phyloP scores from a whole-genome alignment of 1,284 basidiomycete genomes.

The Caloboletus inedulis region DNA sequence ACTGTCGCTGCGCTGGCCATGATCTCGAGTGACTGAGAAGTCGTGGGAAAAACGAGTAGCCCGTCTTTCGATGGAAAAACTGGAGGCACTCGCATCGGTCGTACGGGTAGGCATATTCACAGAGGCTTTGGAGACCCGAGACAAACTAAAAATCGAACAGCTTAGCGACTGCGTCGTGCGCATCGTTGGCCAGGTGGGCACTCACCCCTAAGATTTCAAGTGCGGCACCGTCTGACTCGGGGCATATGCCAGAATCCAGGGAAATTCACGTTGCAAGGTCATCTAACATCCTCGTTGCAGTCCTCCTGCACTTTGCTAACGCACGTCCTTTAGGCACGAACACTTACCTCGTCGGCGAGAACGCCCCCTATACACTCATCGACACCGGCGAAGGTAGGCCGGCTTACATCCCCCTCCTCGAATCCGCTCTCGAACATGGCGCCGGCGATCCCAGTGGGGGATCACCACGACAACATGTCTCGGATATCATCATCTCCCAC shows the following conservation, averaged over 20 bases:
- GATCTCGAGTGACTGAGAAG: background rate
- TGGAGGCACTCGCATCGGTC: slow-evolving; percentile 49
- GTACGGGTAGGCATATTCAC: slow-evolving; percentile 42
- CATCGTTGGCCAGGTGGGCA: slow-evolving; percentile 67
- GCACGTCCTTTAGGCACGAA: slow-evolving; percentile 67
- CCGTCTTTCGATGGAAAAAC: slow-evolving; percentile 38
- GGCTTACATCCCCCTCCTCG: slow-evolving; percentile 66
- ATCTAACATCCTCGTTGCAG: background rate
- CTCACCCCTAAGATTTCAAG: background rate
- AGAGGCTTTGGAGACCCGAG: background rate
- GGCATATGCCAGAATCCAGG: slow-evolving; percentile 70
- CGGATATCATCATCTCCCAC: slow-evolving; percentile 89
- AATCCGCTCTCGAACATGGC: slow-evolving; percentile 47
- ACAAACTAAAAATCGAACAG: slow-evolving; percentile 33
- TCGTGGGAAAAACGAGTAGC: slow-evolving; percentile 12
- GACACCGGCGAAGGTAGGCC: slow-evolving; percentile 86
- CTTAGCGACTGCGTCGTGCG: slow-evolving; percentile 62
- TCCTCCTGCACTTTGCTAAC: background rate
- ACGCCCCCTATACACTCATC: slow-evolving; percentile 74
- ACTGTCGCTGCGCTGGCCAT: slow-evolving; percentile 45
- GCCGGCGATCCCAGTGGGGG: slow-evolving; percentile 27
- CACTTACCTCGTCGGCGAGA: slow-evolving; percentile 80
- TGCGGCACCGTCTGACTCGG: background rate
- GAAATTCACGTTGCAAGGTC: slow-evolving; percentile 87
- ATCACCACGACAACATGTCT: slow-evolving; percentile 50